Percentiles rank a stretch among this genome's conserved stretches.
Evolutionary conservation across 129 eudicot genomes (phyloP).

Genomic region (Lonicera japonica): DNA sequence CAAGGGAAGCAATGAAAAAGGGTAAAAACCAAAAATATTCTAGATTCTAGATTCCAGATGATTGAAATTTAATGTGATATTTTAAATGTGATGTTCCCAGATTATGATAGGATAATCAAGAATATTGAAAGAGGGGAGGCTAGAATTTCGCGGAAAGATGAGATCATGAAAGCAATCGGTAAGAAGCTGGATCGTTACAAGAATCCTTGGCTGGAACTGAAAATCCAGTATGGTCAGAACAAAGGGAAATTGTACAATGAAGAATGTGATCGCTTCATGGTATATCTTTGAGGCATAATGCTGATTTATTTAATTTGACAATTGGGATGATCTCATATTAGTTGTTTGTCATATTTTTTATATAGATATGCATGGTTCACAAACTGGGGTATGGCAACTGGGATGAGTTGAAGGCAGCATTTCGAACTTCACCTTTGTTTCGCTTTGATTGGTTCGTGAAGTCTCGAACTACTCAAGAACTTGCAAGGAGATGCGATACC

Average conservation of each 20-base stretch:
- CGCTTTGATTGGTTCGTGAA: constrained; percentile 98
- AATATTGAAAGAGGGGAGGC: constrained; percentile 99
- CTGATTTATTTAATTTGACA: neutral
- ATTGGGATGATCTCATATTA: neutral
- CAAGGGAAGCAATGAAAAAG: neutral
- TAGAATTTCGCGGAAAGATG: constrained; percentile 91
- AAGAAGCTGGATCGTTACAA: constrained; percentile 96
- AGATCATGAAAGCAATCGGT: constrained; percentile 97
- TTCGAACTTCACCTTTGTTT: constrained; percentile 81
- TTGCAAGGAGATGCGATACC: constrained; percentile 94
- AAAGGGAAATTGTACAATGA: constrained; percentile 98
- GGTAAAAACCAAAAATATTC: neutral
- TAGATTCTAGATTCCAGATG: neutral
- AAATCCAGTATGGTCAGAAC: constrained; percentile 98
- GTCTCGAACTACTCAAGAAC: constrained; percentile 95
- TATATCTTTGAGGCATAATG: constrained; percentile 8
- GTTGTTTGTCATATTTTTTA: neutral
- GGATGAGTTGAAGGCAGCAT: constrained; percentile 97
- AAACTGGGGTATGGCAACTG: constrained; percentile 98
- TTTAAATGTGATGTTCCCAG: constrained; percentile 29
- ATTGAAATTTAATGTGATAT: neutral
- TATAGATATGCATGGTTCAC: constrained; percentile 94
- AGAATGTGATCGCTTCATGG: constrained; percentile 99
- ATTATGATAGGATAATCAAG: constrained; percentile 88
- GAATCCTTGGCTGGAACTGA: constrained; percentile 96